Conservation (phyloP, 495 filamentous ascomycete genomes). For the Bathelium albidoporum region DNA sequence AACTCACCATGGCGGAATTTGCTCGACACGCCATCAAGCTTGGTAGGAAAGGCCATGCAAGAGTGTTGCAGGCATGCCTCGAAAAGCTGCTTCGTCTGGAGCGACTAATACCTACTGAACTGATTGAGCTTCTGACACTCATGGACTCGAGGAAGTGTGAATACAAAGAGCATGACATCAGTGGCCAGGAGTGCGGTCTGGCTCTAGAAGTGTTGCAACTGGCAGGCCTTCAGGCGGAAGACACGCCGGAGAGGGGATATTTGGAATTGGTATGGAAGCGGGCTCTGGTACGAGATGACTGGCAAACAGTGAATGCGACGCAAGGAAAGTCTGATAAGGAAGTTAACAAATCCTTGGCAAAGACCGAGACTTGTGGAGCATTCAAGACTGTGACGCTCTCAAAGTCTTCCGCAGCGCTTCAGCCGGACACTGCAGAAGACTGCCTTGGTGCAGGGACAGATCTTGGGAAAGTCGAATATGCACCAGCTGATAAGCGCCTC, state of each 20-base stretch:
- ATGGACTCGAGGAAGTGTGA: slow-evolving; percentile 33
- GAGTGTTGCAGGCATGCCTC: slow-evolving; percentile 57
- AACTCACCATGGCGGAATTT: slow-evolving; percentile 62
- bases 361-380: slow-evolving; percentile 43
- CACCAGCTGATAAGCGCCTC: slow-evolving; percentile 24
- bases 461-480: slow-evolving; percentile 18
- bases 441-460: slow-evolving; percentile 24
- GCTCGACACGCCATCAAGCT: slow-evolving; percentile 44
- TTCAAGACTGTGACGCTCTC: slow-evolving; percentile 39
- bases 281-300: slow-evolving; percentile 68
- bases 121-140: slow-evolving; percentile 78
- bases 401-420: slow-evolving; percentile 13
- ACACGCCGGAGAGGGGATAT: slow-evolving; percentile 30
- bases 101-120: slow-evolving; percentile 51
- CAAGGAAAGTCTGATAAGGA: slow-evolving; percentile 41
- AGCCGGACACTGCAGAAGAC: slow-evolving; percentile 19
- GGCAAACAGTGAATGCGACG: slow-evolving; percentile 51
- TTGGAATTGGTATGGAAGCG: slow-evolving; percentile 76
- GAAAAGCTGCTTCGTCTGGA: slow-evolving; percentile 55
- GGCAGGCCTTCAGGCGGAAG: slow-evolving; percentile 40
- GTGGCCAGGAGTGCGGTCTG: slow-evolving; percentile 46
- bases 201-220: slow-evolving; percentile 54
- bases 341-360: slow-evolving; percentile 32
- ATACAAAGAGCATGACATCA: slow-evolving; percentile 24
- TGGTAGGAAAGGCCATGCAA: slow-evolving; percentile 43